Evolutionary conservation across 495 filamentous ascomycete species (phyloP), one percentile per base, ranked within the genome.

Genomic region (Clohesyomyces aquaticus): DNA sequence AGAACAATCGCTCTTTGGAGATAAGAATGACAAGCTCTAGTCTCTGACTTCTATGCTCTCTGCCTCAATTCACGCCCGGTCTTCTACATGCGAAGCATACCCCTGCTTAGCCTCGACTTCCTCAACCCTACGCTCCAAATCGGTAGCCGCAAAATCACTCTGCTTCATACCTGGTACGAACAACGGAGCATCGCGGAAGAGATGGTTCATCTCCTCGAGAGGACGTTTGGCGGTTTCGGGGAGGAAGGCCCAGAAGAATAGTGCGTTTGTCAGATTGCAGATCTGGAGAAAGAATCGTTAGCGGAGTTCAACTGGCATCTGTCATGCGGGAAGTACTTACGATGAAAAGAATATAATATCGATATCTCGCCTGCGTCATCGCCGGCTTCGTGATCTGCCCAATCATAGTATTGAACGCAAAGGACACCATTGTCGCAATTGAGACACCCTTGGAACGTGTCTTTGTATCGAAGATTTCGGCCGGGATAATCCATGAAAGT

Each of bases 331-430:
- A 23, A 3, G n/a, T 4, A 56, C 69, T 69, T 69, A 73, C 78
- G 65, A 84, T 77, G 66, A 87, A 88, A 10, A 87, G 59, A 51
- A 80, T 76, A 67, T 86, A 87, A 65, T 75, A 88, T 29, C 70
- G 68, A 68, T 82, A 88, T 0, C 77, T 70, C 11, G 83, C 71
- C 14, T 72, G 68, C 0, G 74, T 75, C 74, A 88, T 83, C 0
- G 85, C 85, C 53, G 83, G 80, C 29, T 79, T 79, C 2, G 84
- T 88, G n/a, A 88, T 78, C 68, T 89, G 87, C 0, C 87, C 85
- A 56, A 89, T 89, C 80, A 89, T 83, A 10, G 87, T 89, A 75
- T 89, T 89, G 77, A 89, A 88, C 4, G 85, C 86, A 69, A 85
- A 88, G 32, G 78, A 81, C 26, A 74, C 77, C 84, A 88, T 86